A percentile compares a stretch with the other conserved stretches of the same genome.
Evolutionary conservation across 768 basidiomycete species (phyloP).

Genomic region (Macrolepiota dolichaula): DNA sequence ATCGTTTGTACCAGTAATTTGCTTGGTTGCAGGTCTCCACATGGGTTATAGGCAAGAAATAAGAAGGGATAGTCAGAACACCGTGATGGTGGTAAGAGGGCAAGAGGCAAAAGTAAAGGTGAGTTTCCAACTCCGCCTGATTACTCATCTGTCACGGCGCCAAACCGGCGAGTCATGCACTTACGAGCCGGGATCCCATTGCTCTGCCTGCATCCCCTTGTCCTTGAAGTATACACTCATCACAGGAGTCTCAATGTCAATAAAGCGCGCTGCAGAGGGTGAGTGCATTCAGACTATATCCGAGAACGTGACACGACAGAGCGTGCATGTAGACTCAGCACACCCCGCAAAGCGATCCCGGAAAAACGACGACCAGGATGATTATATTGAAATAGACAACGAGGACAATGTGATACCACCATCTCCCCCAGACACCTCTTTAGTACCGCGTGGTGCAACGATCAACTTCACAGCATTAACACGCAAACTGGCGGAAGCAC

Average conservation of each 20-base stretch:
- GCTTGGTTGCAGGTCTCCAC: constrained; percentile 88
- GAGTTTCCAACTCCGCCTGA: constrained; percentile 32
- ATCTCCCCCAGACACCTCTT: constrained; percentile 47
- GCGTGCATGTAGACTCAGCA: constrained; percentile 24
- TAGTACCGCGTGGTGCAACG: constrained; percentile 71
- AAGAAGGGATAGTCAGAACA: constrained; percentile 11
- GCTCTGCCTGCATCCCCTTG: not conserved
- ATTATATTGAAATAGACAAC: constrained; percentile 54
- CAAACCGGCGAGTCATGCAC: not conserved
- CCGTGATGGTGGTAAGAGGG: constrained; percentile 27
- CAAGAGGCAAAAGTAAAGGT: constrained; percentile 21
- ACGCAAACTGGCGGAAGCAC: constrained; percentile 69
- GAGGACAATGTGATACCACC: constrained; percentile 56
- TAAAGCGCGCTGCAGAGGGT: constrained; percentile 39
- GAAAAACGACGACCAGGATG: constrained; percentile 47
- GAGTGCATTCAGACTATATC: constrained; percentile 11
- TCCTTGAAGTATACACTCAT: constrained; percentile 1
- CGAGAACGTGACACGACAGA: constrained; percentile 3
- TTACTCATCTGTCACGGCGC: constrained; percentile 18
- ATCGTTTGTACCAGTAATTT: constrained; percentile 92
- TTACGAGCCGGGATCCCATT: not conserved
- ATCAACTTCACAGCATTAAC: constrained; percentile 86
- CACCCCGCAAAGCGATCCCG: constrained; percentile 42
- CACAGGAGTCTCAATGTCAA: constrained; percentile 23
- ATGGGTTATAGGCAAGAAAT: constrained; percentile 46